Conservation (phyloP, 2,329 filamentous ascomycete species). For the Escovopsis sp. region DNA sequence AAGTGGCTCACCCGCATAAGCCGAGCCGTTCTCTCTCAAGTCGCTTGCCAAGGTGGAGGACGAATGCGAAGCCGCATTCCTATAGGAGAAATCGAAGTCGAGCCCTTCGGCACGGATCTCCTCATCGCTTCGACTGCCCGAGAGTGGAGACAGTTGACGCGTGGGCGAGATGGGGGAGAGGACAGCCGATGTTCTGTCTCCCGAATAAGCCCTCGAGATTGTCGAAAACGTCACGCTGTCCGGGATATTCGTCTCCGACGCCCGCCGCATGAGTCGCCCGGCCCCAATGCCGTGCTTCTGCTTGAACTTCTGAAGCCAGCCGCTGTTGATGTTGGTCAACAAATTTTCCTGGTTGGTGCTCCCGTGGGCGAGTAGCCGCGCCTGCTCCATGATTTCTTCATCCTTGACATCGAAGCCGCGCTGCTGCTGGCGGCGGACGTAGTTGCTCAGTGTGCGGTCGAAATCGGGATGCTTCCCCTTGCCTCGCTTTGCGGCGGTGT, state of each 20-base stretch:
- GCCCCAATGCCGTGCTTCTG: constrained; percentile 55
- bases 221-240: constrained; percentile 46
- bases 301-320: constrained; percentile 93
- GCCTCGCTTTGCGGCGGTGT: constrained; percentile 57
- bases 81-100: constrained; percentile 19
- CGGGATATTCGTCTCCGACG: constrained; percentile 55
- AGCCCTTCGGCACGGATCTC: constrained; percentile 34
- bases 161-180: constrained; percentile 61
- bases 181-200: constrained; percentile 31
- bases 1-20: constrained; percentile 55
- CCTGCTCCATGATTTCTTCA: constrained; percentile 72
- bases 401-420: constrained; percentile 61
- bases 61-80: constrained; percentile 19
- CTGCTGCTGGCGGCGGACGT: constrained; percentile 67
- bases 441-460: constrained; percentile 77
- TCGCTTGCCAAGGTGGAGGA: constrained; percentile 19
- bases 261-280: constrained; percentile 36
- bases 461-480: constrained; percentile 85
- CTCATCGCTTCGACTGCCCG: constrained; percentile 54
- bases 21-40: constrained; percentile 20
- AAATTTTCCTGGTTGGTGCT: constrained; percentile 54
- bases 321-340: constrained; percentile 53
- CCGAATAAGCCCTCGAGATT: constrained; percentile 17
- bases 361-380: constrained; percentile 62
- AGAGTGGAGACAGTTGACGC: constrained; percentile 51